Percentiles rank a stretch among this genome's conserved stretches.
Evolutionary conservation across 305 asterid species (phyloP).

Genomic region (Solanum hybrid): DNA sequence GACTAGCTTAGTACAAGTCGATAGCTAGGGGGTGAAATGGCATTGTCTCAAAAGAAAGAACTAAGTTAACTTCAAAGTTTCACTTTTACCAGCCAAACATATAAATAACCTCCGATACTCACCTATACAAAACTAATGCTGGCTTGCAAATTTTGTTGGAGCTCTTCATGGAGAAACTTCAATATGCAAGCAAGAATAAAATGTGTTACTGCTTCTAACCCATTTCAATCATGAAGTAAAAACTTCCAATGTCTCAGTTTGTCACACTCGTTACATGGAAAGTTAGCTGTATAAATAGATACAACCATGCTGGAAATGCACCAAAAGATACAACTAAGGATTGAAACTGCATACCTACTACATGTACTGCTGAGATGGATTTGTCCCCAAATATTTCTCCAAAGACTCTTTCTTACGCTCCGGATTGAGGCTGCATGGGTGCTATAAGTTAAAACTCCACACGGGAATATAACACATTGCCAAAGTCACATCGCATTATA

Average conservation of each 20-base stretch:
- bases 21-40: not conserved
- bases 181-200: not conserved
- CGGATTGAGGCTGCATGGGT: conserved; percentile 81
- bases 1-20: not conserved
- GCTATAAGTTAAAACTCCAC: not conserved
- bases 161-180: not conserved
- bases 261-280: conserved; percentile 4
- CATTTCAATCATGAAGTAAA: not conserved
- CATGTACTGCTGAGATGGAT: conserved; percentile 41
- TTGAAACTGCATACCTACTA: conserved; percentile 31
- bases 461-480: not conserved
- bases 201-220: not conserved
- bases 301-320: not conserved
- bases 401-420: conserved; percentile 87
- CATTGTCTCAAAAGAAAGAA: not conserved
- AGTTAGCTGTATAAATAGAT: not conserved
- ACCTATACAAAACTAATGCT: not conserved
- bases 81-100: not conserved
- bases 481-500: not conserved
- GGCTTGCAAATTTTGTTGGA: conserved; percentile 1
- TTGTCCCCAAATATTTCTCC: conserved; percentile 74
- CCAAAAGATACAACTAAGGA: not conserved
- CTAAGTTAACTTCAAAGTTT: not conserved
- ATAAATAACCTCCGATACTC: not conserved
- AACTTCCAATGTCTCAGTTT: not conserved